phyloP scores from a whole-genome alignment of 1,139 yeast genomes.

The Candida tropicalis region DNA sequence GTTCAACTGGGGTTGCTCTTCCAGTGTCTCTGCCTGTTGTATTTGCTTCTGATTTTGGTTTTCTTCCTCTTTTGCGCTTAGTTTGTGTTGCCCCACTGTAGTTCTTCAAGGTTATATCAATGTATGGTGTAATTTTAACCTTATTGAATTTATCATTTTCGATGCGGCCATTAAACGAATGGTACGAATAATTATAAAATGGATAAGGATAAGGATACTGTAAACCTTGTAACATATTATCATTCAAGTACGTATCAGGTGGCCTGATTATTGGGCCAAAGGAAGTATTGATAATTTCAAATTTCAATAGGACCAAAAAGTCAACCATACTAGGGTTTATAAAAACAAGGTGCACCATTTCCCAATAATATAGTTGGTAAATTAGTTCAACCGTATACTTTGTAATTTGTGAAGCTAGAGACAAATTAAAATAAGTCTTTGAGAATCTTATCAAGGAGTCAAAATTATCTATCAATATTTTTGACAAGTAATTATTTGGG shows the following conservation, averaged over 20 bases:
- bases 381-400: constrained; percentile 42
- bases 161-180: constrained; percentile 35
- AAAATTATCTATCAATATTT: constrained; percentile 44
- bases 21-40: constrained; percentile 1
- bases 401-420: constrained; percentile 42
- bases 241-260: constrained; percentile 40
- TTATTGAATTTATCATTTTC: constrained; percentile 29
- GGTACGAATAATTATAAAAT: constrained; percentile 49
- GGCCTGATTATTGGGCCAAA: constrained; percentile 46
- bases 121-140: constrained; percentile 37
- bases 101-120: constrained; percentile 36
- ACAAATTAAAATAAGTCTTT: constrained; percentile 39
- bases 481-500: constrained; percentile 42
- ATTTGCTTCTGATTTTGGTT: constrained; percentile 5
- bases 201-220: constrained; percentile 53
- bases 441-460: constrained; percentile 31
- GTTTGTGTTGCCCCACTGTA: constrained; percentile 14
- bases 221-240: constrained; percentile 43
- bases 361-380: constrained; percentile 48
- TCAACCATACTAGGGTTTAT: constrained; percentile 36
- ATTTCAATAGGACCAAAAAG: constrained; percentile 36
- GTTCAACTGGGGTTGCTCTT: neutral
- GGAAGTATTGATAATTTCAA: constrained; percentile 40
- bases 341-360: constrained; percentile 43
- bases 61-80: constrained; percentile 14